Evolutionary conservation across 495 filamentous ascomycete genomes (phyloP).

Genomic region (Xylaria curta): DNA sequence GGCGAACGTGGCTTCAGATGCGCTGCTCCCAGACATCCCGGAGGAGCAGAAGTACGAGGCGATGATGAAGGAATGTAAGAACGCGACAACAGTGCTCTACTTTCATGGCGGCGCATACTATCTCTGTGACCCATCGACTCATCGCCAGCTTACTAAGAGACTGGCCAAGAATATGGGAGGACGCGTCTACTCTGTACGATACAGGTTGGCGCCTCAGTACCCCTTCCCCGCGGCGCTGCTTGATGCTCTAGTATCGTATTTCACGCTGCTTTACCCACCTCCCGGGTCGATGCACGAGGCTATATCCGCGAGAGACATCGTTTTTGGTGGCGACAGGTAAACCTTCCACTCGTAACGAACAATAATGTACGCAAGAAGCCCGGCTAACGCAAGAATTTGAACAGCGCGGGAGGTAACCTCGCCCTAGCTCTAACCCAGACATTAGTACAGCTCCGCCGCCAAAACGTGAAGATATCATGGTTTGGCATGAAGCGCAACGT

Average conservation of each 20-base stretch:
- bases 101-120: slow-evolving; percentile 92
- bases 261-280: slow-evolving; percentile 82
- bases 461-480: slow-evolving; percentile 62
- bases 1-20: slow-evolving; percentile 59
- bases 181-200: slow-evolving; percentile 80
- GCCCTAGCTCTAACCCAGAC: slow-evolving; percentile 73
- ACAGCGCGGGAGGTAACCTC: slow-evolving; percentile 82
- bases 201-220: slow-evolving; percentile 83
- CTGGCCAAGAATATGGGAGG: slow-evolving; percentile 59
- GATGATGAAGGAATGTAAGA: slow-evolving; percentile 72
- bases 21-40: slow-evolving; percentile 62
- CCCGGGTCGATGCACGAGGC: slow-evolving; percentile 73
- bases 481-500: slow-evolving; percentile 62
- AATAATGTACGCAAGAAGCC: not conserved
- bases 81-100: slow-evolving; percentile 75
- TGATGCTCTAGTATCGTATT: slow-evolving; percentile 82
- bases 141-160: slow-evolving; percentile 54
- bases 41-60: slow-evolving; percentile 75
- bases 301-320: slow-evolving; percentile 71
- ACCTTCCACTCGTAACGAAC: not conserved
- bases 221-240: slow-evolving; percentile 84
- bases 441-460: slow-evolving; percentile 71
- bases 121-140: slow-evolving; percentile 77
- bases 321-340: slow-evolving; percentile 76
- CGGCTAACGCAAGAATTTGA: not conserved